Evolutionary conservation across 2,329 filamentous ascomycete species (phyloP).

Genomic region (Claviceps capensis): DNA sequence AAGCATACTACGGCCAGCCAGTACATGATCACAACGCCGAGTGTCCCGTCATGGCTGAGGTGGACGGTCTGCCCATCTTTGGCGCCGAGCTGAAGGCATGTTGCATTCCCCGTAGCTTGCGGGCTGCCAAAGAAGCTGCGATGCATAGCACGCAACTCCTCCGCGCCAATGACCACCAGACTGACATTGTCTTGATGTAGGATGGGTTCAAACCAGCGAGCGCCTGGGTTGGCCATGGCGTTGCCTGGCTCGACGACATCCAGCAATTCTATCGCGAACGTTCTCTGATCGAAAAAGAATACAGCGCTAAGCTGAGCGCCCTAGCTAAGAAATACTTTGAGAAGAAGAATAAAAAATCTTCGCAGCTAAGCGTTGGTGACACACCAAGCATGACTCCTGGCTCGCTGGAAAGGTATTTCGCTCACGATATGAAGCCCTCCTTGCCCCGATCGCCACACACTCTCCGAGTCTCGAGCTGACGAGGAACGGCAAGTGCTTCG

Average conservation of each 20-base stretch:
- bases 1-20: constrained; percentile 3
- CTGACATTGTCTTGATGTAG: constrained; percentile 28
- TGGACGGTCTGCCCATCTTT: constrained; percentile 74
- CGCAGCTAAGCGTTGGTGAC: constrained; percentile 82
- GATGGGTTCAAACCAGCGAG: constrained; percentile 96
- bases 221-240: constrained; percentile 78
- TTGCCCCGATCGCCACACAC: not conserved
- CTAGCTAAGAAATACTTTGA: constrained; percentile 96
- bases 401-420: constrained; percentile 68
- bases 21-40: constrained; percentile 8
- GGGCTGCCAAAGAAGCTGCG: not conserved
- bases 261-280: constrained; percentile 96
- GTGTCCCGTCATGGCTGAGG: constrained; percentile 53
- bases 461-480: not conserved
- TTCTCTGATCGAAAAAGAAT: constrained; percentile 90
- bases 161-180: not conserved
- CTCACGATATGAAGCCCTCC: not conserved
- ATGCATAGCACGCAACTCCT: not conserved
- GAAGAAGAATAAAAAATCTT: constrained; percentile 84
- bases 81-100: constrained; percentile 85
- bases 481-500: constrained; percentile 51
- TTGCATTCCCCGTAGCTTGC: constrained; percentile 2
- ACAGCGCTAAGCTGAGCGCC: constrained; percentile 72
- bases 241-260: constrained; percentile 91
- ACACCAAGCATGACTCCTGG: constrained; percentile 86